phyloP scores from a whole-genome alignment of 495 filamentous ascomycete genomes.

The Penicillium desertorum region DNA sequence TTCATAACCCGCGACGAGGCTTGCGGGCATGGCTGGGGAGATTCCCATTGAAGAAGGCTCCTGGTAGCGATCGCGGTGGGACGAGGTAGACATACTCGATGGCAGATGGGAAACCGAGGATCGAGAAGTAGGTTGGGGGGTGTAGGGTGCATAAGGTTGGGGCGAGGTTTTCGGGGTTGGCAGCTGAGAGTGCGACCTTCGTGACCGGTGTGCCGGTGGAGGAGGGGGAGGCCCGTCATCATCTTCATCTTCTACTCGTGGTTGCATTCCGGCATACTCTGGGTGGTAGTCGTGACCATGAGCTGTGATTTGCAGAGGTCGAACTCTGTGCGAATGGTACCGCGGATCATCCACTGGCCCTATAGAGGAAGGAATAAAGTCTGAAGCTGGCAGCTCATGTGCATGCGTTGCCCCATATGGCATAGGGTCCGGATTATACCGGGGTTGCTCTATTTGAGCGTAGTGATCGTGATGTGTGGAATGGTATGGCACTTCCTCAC shows the following conservation, averaged over 20 bases:
- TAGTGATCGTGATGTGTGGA: conserved; percentile 20
- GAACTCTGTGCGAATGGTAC: conserved; percentile 26
- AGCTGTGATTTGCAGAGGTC: conserved; percentile 27
- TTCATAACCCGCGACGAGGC: conserved; percentile 70
- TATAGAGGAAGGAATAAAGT: conserved; percentile 17
- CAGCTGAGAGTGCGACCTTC: conserved; percentile 30
- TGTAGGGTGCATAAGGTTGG: conserved; percentile 39
- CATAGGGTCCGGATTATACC: conserved; percentile 25
- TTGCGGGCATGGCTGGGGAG: conserved; percentile 57
- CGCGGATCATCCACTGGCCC: conserved; percentile 22
- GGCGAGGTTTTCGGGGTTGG: conserved; percentile 28
- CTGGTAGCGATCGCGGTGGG: conserved; percentile 9
- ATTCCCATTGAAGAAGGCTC: conserved; percentile 27
- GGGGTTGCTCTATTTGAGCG: conserved; percentile 19
- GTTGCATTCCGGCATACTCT: conserved; percentile 59
- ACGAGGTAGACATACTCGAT: conserved; percentile 6
- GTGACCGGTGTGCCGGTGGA: conserved; percentile 48
- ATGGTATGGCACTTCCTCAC: conserved; percentile 20
- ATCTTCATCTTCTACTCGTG: conserved; percentile 68
- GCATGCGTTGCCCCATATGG: conserved; percentile 23
- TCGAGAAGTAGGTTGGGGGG: conserved; percentile 28
- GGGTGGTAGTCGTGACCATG: conserved; percentile 35
- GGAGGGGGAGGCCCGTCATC: conserved; percentile 52
- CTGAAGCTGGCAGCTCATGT: conserved; percentile 16
- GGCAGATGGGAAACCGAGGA: conserved; percentile 49